Evolutionary conservation across 768 basidiomycete species (phyloP).

Genomic region (Pholiota conissans): DNA sequence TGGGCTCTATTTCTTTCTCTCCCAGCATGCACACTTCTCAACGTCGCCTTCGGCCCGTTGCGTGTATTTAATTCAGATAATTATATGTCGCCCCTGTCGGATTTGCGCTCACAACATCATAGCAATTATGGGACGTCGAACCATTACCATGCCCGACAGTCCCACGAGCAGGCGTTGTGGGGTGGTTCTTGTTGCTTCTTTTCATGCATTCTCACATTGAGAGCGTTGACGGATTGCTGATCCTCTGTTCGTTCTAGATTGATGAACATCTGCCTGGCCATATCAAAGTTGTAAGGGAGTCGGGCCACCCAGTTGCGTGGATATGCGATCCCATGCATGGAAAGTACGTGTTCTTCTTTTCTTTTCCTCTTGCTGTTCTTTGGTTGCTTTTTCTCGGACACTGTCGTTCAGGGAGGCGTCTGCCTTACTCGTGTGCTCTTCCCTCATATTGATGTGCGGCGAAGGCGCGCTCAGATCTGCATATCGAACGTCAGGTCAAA

Average conservation of each 20-base stretch:
- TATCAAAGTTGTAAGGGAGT: constrained; percentile 75
- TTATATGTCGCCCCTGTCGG: neutral
- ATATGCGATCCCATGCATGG: constrained; percentile 99
- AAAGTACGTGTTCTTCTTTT: constrained; percentile 61
- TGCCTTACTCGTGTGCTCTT: too few species aligned
- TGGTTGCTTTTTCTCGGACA: neutral
- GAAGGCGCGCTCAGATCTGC: too few species aligned
- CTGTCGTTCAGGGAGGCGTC: neutral
- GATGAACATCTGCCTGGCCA: constrained; percentile 61
- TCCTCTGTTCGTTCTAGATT: constrained; percentile 8
- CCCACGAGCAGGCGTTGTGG: neutral
- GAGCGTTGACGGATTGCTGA: neutral
- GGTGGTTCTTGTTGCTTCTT: neutral
- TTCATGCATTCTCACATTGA: neutral
- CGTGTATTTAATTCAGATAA: neutral
- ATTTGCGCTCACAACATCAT: neutral
- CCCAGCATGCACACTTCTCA: neutral
- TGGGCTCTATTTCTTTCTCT: neutral
- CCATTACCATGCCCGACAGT: neutral
- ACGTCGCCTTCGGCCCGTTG: neutral
- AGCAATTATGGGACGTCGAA: neutral
- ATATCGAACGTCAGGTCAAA: too few species aligned
- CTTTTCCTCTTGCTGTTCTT: neutral
- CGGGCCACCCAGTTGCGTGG: constrained; percentile 90
- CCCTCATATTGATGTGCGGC: too few species aligned